Evolutionary conservation across 306 rosid species (phyloP), one percentile per base, ranked within the genome.

Genomic region (Prunus padus): DNA sequence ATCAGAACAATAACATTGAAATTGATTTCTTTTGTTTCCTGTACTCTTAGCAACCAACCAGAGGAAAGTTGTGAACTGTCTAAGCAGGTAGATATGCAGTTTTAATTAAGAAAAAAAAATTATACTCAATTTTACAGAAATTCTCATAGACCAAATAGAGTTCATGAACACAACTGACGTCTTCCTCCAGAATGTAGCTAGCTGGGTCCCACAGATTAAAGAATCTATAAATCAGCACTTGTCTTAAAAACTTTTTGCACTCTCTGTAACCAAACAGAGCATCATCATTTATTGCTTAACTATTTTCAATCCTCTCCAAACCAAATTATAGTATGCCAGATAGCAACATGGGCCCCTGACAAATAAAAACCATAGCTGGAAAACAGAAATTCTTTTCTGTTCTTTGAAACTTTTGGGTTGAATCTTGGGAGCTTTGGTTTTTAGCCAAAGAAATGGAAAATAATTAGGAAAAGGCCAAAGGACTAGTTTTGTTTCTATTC

Each of bases 121-220:
- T 37, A 8, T 7, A 64, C 19, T 20, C 74, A 42, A 31, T 64
- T 65, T 65, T 52, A 28, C 22, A 45, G 61, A 33, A 15, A 63
- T 55, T 68, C 80, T 65, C 47, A 45, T 16, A 18, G 47, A 26
- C 51, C 77, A 37, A 74, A 63, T 50, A 64, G 22, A 47, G 9
- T 54, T 76, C 3, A 31, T 19, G 2, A 14, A 25, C 45, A 61
- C 52, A 50, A 66, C 45, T 76, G 22, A 51, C 8, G 19, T 18
- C 16, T 18, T 51, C 56, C 56, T 51, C 8, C 18, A 47, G 52
- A 47, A 51, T 0, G 64, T 59, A 25, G 33, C 33, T 59, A 22
- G 64, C 33, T 59, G 33, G 33, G 18, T 22, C 63, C 63, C 31
- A 22, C 4, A 56, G 10, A 56, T 11, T 12, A 15, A 12, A 22